These are phyloP conservation scores for Coniella vitis DNA, from an alignment of 2,329 filamentous ascomycete species.

Conservation along the genomic window DNA sequence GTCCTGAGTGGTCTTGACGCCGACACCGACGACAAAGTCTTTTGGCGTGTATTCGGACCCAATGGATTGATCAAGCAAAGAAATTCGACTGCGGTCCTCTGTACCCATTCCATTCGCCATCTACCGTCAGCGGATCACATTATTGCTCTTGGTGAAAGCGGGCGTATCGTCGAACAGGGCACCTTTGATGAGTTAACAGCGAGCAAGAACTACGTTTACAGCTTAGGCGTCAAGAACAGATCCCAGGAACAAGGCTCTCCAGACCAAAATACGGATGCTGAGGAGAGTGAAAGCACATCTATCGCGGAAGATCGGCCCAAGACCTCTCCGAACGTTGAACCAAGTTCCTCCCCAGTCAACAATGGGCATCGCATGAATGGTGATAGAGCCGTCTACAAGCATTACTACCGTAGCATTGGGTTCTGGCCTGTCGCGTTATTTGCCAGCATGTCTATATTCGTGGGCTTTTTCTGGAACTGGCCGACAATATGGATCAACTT, in stretches of 20 bases:
- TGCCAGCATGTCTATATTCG: slow-evolving; percentile 18
- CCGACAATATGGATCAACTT: slow-evolving; percentile 28
- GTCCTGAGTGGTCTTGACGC: slow-evolving; percentile 34
- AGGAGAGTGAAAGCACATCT: neutral
- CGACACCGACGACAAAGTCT: slow-evolving; percentile 34
- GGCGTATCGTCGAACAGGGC: slow-evolving; percentile 37
- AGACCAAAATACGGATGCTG: neutral
- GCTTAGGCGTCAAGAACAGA: slow-evolving; percentile 25
- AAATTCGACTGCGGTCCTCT: slow-evolving; percentile 25
- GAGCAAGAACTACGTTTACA: slow-evolving; percentile 32
- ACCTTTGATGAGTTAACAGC: slow-evolving; percentile 30
- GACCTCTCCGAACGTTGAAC: neutral
- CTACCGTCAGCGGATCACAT: slow-evolving; percentile 38
- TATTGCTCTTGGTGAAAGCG: slow-evolving; percentile 35
- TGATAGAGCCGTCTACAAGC: slow-evolving; percentile 25
- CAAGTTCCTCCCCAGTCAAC: neutral
- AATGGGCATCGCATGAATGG: neutral
- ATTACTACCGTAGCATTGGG: slow-evolving; percentile 27
- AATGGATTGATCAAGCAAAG: slow-evolving; percentile 25
- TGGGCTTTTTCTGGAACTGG: slow-evolving; percentile 24
- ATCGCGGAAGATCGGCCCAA: slow-evolving; percentile 14
- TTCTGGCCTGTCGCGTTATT: slow-evolving; percentile 17
- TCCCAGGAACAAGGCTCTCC: neutral
- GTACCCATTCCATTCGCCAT: slow-evolving; percentile 32
- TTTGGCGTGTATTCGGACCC: slow-evolving; percentile 30